A percentile compares a stretch with the other conserved stretches of the same genome.
Conservation (phyloP, 2,329 filamentous ascomycete genomes). For the Aureobasidium lini region DNA sequence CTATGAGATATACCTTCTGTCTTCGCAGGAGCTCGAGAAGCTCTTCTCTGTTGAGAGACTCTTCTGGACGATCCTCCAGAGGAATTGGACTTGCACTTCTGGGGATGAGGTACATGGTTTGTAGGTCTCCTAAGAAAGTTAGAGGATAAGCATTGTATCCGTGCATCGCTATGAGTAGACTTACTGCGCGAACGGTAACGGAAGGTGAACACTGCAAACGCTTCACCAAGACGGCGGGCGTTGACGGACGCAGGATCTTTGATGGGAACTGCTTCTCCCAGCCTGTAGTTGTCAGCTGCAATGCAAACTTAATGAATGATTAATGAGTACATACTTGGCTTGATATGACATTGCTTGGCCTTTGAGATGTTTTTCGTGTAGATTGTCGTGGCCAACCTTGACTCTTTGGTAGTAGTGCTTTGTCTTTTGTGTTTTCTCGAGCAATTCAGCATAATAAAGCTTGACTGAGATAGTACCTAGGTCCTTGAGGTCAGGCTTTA, state of each 20-base stretch:
- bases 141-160: slow-evolving; percentile 17
- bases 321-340: slow-evolving; percentile 7
- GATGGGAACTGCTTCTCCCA: background rate
- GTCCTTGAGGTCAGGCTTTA: background rate
- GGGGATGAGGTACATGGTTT: slow-evolving; percentile 19
- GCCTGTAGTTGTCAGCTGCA: background rate
- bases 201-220: slow-evolving; percentile 20
- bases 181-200: slow-evolving; percentile 20
- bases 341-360: slow-evolving; percentile 18
- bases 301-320: too few species aligned
- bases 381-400: background rate
- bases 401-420: too few species aligned
- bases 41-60: slow-evolving; percentile 15
- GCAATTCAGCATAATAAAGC: background rate
- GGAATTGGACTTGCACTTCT: slow-evolving; percentile 19
- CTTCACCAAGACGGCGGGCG: slow-evolving; percentile 22
- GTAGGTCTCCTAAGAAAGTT: slow-evolving; percentile 15
- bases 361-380: slow-evolving; percentile 20
- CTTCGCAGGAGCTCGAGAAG: slow-evolving; percentile 15
- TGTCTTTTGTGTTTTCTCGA: background rate
- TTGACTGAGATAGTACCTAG: background rate
- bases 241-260: background rate
- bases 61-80: slow-evolving; percentile 16
- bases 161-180: slow-evolving; percentile 19
- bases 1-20: background rate